A percentile compares a stretch with the other conserved stretches of the same genome.
phyloP scores from a whole-genome alignment of 2,329 filamentous ascomycete genomes.

The Aspergillus chevalieri region DNA sequence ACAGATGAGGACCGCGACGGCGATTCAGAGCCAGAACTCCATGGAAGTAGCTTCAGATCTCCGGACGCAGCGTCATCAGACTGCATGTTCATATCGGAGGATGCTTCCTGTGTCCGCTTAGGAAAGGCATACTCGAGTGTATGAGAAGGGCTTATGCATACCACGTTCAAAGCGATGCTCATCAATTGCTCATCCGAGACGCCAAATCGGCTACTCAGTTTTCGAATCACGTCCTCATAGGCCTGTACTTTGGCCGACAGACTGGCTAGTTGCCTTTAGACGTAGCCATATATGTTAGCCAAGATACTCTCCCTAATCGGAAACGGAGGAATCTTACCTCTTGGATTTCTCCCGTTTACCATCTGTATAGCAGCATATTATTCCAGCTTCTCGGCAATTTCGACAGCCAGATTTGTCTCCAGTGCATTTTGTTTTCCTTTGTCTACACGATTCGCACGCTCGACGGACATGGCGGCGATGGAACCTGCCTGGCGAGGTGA shows the following conservation, averaged over 20 bases:
- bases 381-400: slow-evolving; percentile 40
- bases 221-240: slow-evolving; percentile 35
- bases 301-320: not conserved
- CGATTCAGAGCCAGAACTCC: slow-evolving; percentile 15
- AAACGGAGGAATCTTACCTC: slow-evolving; percentile 23
- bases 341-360: slow-evolving; percentile 42
- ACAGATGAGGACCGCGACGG: slow-evolving; percentile 18
- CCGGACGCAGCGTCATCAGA: slow-evolving; percentile 12
- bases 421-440: slow-evolving; percentile 42
- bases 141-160: slow-evolving; percentile 12
- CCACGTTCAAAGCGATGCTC: slow-evolving; percentile 26
- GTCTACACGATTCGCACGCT: slow-evolving; percentile 42
- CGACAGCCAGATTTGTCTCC: slow-evolving; percentile 40
- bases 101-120: slow-evolving; percentile 19
- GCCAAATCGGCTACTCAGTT: slow-evolving; percentile 30
- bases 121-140: slow-evolving; percentile 2
- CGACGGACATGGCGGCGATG: slow-evolving; percentile 33
- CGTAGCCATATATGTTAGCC: not conserved
- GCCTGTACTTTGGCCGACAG: slow-evolving; percentile 37
- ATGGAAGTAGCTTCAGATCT: slow-evolving; percentile 13
- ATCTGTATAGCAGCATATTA: slow-evolving; percentile 41
- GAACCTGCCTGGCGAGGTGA: slow-evolving; percentile 28
- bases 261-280: slow-evolving; percentile 33
- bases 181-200: slow-evolving; percentile 32
- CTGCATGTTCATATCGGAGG: slow-evolving; percentile 17